Evolutionary conservation across 148 eudicot genomes (phyloP).

Genomic region (Persicaria maculosa): DNA sequence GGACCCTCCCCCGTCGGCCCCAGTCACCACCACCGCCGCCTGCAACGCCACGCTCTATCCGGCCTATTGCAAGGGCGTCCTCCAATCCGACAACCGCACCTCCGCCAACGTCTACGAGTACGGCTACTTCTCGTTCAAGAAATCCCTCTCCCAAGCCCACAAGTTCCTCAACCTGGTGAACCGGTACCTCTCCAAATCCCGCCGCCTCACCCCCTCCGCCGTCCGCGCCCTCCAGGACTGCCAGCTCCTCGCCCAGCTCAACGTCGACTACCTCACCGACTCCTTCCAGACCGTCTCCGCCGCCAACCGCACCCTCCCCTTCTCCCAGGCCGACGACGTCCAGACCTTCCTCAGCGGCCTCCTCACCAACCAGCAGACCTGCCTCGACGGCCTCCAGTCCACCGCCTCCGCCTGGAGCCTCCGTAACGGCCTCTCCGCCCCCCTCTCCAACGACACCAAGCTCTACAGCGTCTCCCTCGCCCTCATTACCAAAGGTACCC

Average conservation of each 20-base stretch:
- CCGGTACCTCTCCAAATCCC: slow-evolving; percentile 21
- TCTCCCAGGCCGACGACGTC: slow-evolving; percentile 40
- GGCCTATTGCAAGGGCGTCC: slow-evolving; percentile 32
- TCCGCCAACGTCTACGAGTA: slow-evolving; percentile 39
- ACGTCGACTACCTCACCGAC: slow-evolving; percentile 29
- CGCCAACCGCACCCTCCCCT: slow-evolving; percentile 26
- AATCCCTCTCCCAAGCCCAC: slow-evolving; percentile 30
- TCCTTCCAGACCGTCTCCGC: slow-evolving; percentile 24
- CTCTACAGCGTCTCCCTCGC: slow-evolving; percentile 56
- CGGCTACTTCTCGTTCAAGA: slow-evolving; percentile 33
- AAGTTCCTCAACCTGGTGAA: slow-evolving; percentile 32
- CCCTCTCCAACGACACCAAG: slow-evolving; percentile 44
- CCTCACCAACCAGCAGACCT: slow-evolving; percentile 71
- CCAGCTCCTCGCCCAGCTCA: slow-evolving; percentile 32
- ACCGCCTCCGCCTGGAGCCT: slow-evolving; percentile 41
- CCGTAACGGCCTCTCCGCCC: slow-evolving; percentile 34
- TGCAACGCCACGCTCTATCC: slow-evolving; percentile 50
- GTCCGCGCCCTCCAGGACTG: slow-evolving; percentile 45
- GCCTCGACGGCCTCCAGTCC: slow-evolving; percentile 57
- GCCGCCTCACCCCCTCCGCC: slow-evolving; percentile 28
- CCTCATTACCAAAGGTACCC: slow-evolving; percentile 39
- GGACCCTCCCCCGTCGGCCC: slow-evolving; percentile 10
- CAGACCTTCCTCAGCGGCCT: slow-evolving; percentile 64
- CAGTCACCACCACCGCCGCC: slow-evolving; percentile 15
- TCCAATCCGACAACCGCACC: slow-evolving; percentile 27